These are phyloP conservation scores for Amanita exitialis DNA, from an alignment of 768 basidiomycete genomes.

Conservation along the genomic window DNA sequence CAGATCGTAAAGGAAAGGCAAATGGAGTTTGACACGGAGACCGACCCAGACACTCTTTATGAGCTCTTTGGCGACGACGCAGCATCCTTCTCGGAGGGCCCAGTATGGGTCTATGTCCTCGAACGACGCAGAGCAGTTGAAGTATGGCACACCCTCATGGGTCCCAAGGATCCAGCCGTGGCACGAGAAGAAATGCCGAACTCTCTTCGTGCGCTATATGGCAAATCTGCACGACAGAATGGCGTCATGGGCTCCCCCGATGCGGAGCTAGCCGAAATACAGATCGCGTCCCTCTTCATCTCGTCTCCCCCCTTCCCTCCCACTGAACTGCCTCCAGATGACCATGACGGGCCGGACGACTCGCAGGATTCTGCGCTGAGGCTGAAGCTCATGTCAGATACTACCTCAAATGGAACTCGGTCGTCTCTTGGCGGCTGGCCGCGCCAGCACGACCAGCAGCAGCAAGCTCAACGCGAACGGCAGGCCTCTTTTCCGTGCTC, in stretches of 20 bases:
- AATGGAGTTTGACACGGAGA: conserved; percentile 81
- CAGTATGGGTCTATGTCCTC: conserved; percentile 89
- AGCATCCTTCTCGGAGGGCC: conserved; percentile 68
- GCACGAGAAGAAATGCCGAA: conserved; percentile 46
- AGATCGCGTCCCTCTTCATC: conserved; percentile 69
- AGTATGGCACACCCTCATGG: conserved; percentile 73
- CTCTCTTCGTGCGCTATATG: conserved; percentile 67
- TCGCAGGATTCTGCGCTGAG: conserved; percentile 36
- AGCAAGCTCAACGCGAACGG: conserved; percentile 28
- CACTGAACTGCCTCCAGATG: conserved; percentile 44
- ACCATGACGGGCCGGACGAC: conserved; percentile 32
- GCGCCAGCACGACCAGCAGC: conserved; percentile 14
- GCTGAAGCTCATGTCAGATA: conserved; percentile 20
- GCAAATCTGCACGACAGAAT: conserved; percentile 43
- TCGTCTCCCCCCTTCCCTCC: conserved; percentile 77
- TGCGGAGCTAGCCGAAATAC: conserved; percentile 59
- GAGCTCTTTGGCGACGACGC: conserved; percentile 78
- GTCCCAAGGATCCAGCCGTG: conserved; percentile 47
- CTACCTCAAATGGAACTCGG: conserved; percentile 31
- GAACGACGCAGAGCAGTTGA: conserved; percentile 76
- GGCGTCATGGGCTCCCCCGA: conserved; percentile 68
- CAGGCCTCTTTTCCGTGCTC: conserved; percentile 53
- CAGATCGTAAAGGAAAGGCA: conserved; percentile 83
- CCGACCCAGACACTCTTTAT: conserved; percentile 68
- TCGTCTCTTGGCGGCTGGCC: conserved; percentile 32